Evolutionary conservation across 441 rosid genomes (phyloP), one percentile per base, ranked within the genome.

Genomic region (Codiaeum variegatum): DNA sequence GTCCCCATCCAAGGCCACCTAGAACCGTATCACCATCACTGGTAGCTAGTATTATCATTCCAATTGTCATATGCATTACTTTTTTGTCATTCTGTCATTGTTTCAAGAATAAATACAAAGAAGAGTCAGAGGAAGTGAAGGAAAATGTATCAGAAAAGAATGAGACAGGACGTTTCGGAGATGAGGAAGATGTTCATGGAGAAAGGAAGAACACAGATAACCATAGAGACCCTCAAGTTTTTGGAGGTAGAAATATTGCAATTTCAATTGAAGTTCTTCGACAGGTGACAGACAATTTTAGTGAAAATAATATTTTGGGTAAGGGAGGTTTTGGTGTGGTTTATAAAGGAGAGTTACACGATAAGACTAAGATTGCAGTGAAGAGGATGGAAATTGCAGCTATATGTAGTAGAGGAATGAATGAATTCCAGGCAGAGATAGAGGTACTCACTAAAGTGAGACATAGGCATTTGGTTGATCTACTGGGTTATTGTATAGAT

Each of bases 281-380:
- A 23, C 83, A 86, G 67, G 97, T 83, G 66, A 91, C 96, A 0
- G 67, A 85, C 59, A 82, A 91, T 62, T 91, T 91, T 80, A 84
- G 83, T 2, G 89, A 84, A 58, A 72, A 69, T 9, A 88, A 86
- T 63, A 69, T 89, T 29, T 65, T 91, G 75, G 97, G 97, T 3
- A 85, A 75, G 78, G 96, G 96, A 15, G 93, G 94, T 51, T 91
- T 89, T 21, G 96, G 96, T 29, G 87, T 85, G 46, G 97, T 91
- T 49, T 91, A 91, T 31, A 80, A 78, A n/a, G 97, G 97, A 3
- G 87, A 84, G 40, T 59, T 89, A 59, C 91, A 86, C 16, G 32
- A 71, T 42, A 40, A 56, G 60, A 71, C 90, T 4, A 82, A 75
- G 79, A 85, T 89, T 66, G 92, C 97, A 0, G 86, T 89, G 11